Base-by-base conservation (phyloP, 2,329 filamentous ascomycete species). In the Leptographium wingfieldii region DNA sequence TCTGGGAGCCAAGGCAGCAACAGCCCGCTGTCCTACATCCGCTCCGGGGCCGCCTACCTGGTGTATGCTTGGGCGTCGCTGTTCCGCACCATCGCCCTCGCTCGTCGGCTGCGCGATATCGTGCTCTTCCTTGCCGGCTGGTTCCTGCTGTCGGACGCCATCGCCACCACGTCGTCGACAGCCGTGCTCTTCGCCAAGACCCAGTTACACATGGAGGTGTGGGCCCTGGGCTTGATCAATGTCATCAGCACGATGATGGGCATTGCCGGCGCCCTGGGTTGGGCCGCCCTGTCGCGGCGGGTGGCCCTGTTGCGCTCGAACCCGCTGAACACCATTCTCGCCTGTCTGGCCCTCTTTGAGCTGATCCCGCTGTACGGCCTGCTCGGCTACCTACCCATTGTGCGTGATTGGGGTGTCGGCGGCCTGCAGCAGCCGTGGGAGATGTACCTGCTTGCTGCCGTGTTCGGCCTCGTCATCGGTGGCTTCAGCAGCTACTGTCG, bases 121-220 rank as follows among this genome's bases (percentile, higher is more conserved):
- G 75, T 88, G 33, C 76, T 92, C 7, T 94, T 94, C 70, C 80
- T 99, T 5, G 83, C 81, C 3, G 91, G 90, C 6, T 99, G 94
- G 94, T 96, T 99, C 70, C 79, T 99, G 35, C 80, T 99, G 1
- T 95, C 89, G 7, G 94, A 99, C 68, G 91, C 89, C 51, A 91
- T 97, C 64, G 94, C 94, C 9, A 97, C 94, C 0, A 92, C 95
- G 0, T 94, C 89, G 40, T 92, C 91, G 16, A 97, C 94, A 0
- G 94, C 94, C 0, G 91, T 97, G 33, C 79, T 99, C 11, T 99
- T 96, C 70, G 94, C 92, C 49, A 97, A 97, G 74, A 97, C 92
- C 0, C 84, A 91, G 64, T 77, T 99, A 11, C 83, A 88, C 64
- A 99, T 99, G 94, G 81, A 86, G 61, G 86, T 92, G 0, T 90